Percentiles rank a stretch among this genome's conserved stretches.
phyloP scores from a whole-genome alignment of 1,284 basidiomycete genomes.

The Microbotryum silenes-acaulis region DNA sequence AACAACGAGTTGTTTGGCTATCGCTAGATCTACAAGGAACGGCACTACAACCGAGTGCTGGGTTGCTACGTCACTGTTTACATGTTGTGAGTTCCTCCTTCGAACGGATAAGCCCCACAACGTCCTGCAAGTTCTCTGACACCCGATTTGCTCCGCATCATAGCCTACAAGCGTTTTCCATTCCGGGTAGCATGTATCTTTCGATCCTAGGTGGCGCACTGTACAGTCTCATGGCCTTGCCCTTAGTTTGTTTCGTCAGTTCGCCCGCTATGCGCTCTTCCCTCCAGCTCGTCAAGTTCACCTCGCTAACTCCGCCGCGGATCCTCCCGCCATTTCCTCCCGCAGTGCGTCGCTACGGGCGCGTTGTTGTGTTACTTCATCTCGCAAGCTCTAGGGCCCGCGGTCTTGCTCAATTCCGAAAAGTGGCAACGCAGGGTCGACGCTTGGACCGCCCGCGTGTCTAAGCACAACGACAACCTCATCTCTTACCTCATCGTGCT shows the following conservation, averaged over 20 bases:
- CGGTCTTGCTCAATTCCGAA: constrained; percentile 66
- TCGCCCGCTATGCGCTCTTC: neutral
- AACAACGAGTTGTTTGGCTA: constrained; percentile 1
- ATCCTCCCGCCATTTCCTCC: neutral
- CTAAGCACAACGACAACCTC: constrained; percentile 64
- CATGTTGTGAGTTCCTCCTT: constrained; percentile 63
- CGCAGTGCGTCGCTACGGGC: constrained; percentile 72
- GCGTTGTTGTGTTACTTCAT: constrained; percentile 89
- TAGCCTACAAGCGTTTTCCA: constrained; percentile 89
- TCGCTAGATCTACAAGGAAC: constrained; percentile 40
- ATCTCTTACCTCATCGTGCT: constrained; percentile 84
- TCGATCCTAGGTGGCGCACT: constrained; percentile 93
- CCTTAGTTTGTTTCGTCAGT: constrained; percentile 69
- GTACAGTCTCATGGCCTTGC: constrained; percentile 80
- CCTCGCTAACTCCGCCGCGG: neutral
- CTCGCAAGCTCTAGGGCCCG: constrained; percentile 79
- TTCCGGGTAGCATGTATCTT: constrained; percentile 97
- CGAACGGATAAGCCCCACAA: neutral
- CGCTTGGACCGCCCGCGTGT: constrained; percentile 67
- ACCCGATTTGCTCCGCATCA: neutral
- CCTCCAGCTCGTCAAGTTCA: neutral
- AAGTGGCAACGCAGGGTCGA: constrained; percentile 70
- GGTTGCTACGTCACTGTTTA: constrained; percentile 54
- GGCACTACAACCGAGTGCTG: constrained; percentile 40
- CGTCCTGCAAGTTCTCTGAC: neutral